Conservation (phyloP, 225 moss, liverwort and hornwort species). For the Neckera pumila region DNA sequence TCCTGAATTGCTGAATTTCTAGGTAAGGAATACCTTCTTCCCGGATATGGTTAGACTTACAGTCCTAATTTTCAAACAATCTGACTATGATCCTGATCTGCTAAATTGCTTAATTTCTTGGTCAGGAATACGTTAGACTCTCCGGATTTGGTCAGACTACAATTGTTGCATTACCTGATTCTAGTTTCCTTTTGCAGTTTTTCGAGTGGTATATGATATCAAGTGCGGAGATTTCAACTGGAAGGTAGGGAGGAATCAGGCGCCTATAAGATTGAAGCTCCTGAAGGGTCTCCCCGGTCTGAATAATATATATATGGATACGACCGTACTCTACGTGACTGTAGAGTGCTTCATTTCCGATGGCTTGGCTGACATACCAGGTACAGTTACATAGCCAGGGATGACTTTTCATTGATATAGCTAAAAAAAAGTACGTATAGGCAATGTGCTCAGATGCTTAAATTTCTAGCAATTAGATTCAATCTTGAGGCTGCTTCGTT, state of each 20-base stretch:
- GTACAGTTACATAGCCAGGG: background rate
- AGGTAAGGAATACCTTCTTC: background rate
- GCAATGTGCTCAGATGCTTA: background rate
- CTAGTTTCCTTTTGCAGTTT: constrained; percentile 11
- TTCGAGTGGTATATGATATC: constrained; percentile 16
- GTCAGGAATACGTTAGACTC: no score
- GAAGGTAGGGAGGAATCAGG: constrained; percentile 3
- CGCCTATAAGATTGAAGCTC: constrained; percentile 17
- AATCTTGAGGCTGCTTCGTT: background rate
- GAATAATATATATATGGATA: background rate
- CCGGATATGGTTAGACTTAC: background rate
- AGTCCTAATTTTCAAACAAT: background rate
- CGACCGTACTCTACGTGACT: constrained; percentile 6
- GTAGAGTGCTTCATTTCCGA: constrained; percentile 34
- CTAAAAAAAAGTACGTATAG: no score
- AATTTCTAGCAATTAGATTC: background rate
- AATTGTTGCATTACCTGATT: background rate
- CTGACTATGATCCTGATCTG: background rate
- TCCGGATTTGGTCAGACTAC: background rate
- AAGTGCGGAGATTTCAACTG: background rate
- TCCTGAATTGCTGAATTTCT: background rate
- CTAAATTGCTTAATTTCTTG: background rate
- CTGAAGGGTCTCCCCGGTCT: constrained; percentile 21
- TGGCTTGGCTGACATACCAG: constrained; percentile 11
- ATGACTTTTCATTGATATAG: background rate